Base-by-base conservation (phyloP, 2,329 filamentous ascomycete genomes). In the Mycosphaerella sp. region DNA sequence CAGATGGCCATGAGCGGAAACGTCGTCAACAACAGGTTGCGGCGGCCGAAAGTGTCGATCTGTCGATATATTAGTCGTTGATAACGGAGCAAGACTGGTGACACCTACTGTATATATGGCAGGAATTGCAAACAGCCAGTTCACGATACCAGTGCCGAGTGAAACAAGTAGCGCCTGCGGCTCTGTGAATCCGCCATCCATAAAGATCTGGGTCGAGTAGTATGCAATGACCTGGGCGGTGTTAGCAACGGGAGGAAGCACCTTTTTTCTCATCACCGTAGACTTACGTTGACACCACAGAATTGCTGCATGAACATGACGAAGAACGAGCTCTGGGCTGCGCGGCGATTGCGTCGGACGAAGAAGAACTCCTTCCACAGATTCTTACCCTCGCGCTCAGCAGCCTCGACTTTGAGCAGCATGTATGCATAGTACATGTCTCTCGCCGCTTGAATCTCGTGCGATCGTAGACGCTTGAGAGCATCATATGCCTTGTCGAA, bases 1-100 rank as follows among this genome's bases (percentile, higher is more conserved):
- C 73, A 73, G 3, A 75, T 67, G 1, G 65, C 58, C 71, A 74
- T 72, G 4, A 73, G 60, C 0, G 72, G 72, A 52, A 74, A 74
- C 1, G 71, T 74, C 1, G 66, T 68, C 0, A 74, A 66, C 1
- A 74, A 64, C 0, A 74, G 61, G 40, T 71, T 73, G 8, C 72
- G 69, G 3, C 71, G 69, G 6, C 72, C 71, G 32, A 72, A 72
- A 0, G 71, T 68, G 53, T 70, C 72, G 50, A 74, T 75, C 47
- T 2, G 70, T 8, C 10, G 30, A 12, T 5, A 12, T 34, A 10
- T 34, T 34, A 34, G 30, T 34, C 30, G 30, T 34, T 12, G 10
- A n/a, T 12, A 12, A 34, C 4, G 3, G n/a, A 16, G 13, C 3
- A 10, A 12, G 55, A 14, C 52, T 43, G 25, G 54, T 54, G 50